Conservation (phyloP, 192 early-diverging fungal species). For the Gonapodya prolifera region DNA sequence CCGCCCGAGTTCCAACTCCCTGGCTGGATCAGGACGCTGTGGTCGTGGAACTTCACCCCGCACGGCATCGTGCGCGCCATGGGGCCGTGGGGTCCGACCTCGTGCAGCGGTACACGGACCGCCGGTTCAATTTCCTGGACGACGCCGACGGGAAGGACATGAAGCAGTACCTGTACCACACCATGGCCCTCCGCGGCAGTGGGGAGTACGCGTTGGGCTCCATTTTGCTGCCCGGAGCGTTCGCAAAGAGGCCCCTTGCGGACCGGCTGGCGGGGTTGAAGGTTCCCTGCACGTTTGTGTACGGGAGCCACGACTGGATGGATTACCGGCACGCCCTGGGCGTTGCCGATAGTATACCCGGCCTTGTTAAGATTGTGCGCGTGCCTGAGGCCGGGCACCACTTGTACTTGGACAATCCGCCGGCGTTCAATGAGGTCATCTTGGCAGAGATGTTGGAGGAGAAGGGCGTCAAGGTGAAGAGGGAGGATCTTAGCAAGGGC, state of each 20-base stretch:
- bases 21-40: constrained; percentile 32
- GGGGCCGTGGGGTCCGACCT: constrained; percentile 61
- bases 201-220: constrained; percentile 73
- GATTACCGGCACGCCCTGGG: constrained; percentile 58
- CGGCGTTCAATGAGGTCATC: constrained; percentile 50
- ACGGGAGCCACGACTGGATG: constrained; percentile 85
- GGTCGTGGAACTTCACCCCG: constrained; percentile 70
- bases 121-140: constrained; percentile 52
- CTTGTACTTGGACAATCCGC: constrained; percentile 74
- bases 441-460: constrained; percentile 31
- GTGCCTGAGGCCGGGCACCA: constrained; percentile 56
- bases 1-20: constrained; percentile 10
- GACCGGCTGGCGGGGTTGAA: constrained; percentile 39
- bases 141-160: constrained; percentile 52
- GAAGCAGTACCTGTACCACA: constrained; percentile 72
- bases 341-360: constrained; percentile 23
- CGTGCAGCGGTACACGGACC: constrained; percentile 37
- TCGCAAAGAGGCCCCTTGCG: constrained; percentile 62
- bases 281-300: constrained; percentile 68
- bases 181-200: constrained; percentile 56
- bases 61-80: constrained; percentile 59
- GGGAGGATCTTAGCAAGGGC: background rate
- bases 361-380: constrained; percentile 25
- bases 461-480: background rate
- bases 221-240: constrained; percentile 67